These are phyloP conservation scores for Malus hybrid DNA, from an alignment of 331 rosid species.

Conservation along the genomic window DNA sequence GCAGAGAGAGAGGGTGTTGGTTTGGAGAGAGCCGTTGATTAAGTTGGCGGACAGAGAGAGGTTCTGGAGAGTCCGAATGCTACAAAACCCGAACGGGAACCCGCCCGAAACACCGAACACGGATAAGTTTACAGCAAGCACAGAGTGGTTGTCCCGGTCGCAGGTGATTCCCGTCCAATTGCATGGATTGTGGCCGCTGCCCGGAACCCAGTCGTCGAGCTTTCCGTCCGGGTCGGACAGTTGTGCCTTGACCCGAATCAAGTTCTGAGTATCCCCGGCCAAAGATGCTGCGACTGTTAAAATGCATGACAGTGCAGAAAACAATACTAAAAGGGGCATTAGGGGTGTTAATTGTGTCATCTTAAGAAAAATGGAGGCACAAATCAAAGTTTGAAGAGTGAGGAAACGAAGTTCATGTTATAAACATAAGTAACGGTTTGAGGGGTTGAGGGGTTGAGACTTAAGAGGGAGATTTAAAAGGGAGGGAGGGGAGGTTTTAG, in stretches of 20 bases:
- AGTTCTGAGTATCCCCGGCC: constrained; percentile 33
- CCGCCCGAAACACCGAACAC: constrained; percentile 28
- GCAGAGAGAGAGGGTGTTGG: constrained; percentile 40
- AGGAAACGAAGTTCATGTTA: neutral
- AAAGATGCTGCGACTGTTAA: constrained; percentile 13
- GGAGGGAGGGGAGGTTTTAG: no score
- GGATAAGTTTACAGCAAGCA: constrained; percentile 46
- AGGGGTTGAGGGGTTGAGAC: neutral
- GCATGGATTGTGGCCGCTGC: constrained; percentile 31
- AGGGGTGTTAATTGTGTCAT: constrained; percentile 5
- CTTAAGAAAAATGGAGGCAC: neutral
- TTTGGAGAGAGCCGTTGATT: constrained; percentile 36
- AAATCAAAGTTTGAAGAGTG: neutral
- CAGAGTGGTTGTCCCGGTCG: constrained; percentile 18
- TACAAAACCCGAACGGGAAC: constrained; percentile 62
- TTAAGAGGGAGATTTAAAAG: neutral
- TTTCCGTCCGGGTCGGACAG: constrained; percentile 42
- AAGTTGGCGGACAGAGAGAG: constrained; percentile 27
- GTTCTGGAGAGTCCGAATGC: constrained; percentile 45
- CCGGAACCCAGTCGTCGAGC: constrained; percentile 45
- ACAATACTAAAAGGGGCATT: neutral
- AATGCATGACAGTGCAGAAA: constrained; percentile 1
- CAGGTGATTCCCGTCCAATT: constrained; percentile 70
- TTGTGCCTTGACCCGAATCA: constrained; percentile 46
- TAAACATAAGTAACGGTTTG: neutral